These are phyloP conservation scores for Pezicula rhizophila DNA, from an alignment of 2,329 filamentous ascomycete species.

Conservation along the genomic window DNA sequence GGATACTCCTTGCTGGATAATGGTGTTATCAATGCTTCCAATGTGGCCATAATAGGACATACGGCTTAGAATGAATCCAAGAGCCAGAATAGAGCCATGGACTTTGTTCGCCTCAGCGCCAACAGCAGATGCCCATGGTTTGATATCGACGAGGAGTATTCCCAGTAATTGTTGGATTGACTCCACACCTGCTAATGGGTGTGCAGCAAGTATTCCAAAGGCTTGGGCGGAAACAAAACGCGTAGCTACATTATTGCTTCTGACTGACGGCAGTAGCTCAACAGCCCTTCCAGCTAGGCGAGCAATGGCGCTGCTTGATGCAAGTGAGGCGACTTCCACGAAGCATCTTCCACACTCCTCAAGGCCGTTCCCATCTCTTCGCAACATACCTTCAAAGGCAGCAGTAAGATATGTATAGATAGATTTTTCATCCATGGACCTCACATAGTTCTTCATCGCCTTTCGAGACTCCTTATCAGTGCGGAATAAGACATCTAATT, in stretches of 20 bases:
- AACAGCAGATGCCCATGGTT: conserved; percentile 46
- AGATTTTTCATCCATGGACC: conserved; percentile 31
- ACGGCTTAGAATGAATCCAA: conserved; percentile 53
- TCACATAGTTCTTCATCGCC: conserved; percentile 50
- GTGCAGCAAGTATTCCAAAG: conserved; percentile 71
- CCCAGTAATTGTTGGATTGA: conserved; percentile 37
- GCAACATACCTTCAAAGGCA: conserved; percentile 51
- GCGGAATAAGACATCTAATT: conserved; percentile 65
- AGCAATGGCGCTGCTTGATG: conserved; percentile 44
- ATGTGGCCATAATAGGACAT: conserved; percentile 41
- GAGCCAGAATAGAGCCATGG: conserved; percentile 53
- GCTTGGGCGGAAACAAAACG: conserved; percentile 62
- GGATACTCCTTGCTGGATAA: conserved; percentile 35
- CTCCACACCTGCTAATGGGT: conserved; percentile 40
- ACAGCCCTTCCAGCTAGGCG: conserved; percentile 41
- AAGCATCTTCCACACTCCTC: conserved; percentile 47
- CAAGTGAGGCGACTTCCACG: conserved; percentile 45
- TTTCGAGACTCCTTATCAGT: conserved; percentile 62
- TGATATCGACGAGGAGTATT: conserved; percentile 39
- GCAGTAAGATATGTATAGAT: conserved; percentile 43
- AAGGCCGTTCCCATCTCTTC: conserved; percentile 30
- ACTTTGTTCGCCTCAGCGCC: conserved; percentile 53
- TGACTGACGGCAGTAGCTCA: conserved; percentile 53
- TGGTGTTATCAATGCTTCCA: conserved; percentile 28
- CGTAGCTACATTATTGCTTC: conserved; percentile 66